A percentile compares a stretch with the other conserved stretches of the same genome.
Conservation (phyloP, 176 grass and related monocot species). For the Juncus inflexus region DNA sequence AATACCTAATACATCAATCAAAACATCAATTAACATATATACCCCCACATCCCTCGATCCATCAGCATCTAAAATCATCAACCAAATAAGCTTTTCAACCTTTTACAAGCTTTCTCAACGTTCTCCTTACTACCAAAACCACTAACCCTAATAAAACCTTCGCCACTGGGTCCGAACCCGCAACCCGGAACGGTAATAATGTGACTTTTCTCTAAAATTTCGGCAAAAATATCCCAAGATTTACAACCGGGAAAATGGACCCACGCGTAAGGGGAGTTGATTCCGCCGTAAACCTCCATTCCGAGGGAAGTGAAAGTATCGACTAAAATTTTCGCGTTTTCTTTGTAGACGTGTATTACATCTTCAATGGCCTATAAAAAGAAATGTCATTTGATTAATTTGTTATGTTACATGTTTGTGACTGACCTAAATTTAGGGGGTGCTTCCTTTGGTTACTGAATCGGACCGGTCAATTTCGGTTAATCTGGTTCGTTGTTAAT, state of each 20-base stretch:
- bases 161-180: constrained; percentile 83
- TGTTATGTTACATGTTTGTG: too few relatives aligned
- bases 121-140: constrained; percentile 66
- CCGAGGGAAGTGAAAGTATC: constrained; percentile 64
- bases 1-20: too few relatives aligned
- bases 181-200: constrained; percentile 76
- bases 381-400: background rate
- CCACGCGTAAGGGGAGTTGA: constrained; percentile 84
- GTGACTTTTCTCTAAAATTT: constrained; percentile 85
- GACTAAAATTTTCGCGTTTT: constrained; percentile 57
- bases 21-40: too few relatives aligned
- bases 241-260: constrained; percentile 66
- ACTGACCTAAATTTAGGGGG: too few relatives aligned
- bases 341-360: constrained; percentile 60
- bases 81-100: constrained; percentile 57
- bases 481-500: too few relatives aligned
- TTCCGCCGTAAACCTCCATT: constrained; percentile 73
- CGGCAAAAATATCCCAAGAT: constrained; percentile 78
- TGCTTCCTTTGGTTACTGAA: too few relatives aligned
- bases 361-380: constrained; percentile 35
- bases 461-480: too few relatives aligned
- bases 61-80: constrained; percentile 10
- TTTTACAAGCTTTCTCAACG: constrained; percentile 56
- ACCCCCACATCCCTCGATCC: too few relatives aligned
- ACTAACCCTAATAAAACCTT: constrained; percentile 86